Evolutionary conservation across 2,329 filamentous ascomycete species (phyloP), one percentile per base, ranked within the genome.

Genomic region (Ophiostoma piceae): DNA sequence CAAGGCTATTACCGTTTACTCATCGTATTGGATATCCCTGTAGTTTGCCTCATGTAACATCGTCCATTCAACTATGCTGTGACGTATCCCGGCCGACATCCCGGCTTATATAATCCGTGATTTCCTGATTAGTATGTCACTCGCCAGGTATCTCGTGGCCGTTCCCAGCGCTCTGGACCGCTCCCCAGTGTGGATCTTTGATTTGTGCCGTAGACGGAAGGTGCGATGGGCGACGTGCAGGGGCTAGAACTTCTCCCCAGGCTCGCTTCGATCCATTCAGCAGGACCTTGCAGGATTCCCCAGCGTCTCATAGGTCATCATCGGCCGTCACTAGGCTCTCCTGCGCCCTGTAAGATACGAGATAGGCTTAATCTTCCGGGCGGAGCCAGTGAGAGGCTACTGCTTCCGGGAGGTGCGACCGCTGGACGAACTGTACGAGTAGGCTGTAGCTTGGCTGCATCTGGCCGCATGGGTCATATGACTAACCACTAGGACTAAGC

Each of bases 401-500:
- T 26, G 9, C 8, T 22, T 57, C 51, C 51, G 51, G 51, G 51
- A 57, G 51, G 51, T 57, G 51, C 51, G n/a, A 57, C 51, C 6
- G 51, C 51, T 26, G 9, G n/a, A 26, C 4, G 51, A 26, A 26
- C 51, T 57, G 51, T n/a, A n/a, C n/a, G n/a, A n/a, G n/a, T 26
- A 57, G n/a, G 51, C 51, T 57, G 43, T 47, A 47, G 43, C n/a
- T 26, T 57, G 51, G 51, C 14, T 35, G 60, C 29, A 64, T 32
- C 60, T 35, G 29, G 60, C 32, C 16, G 60, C 60, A 64, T 65
- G 26, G 67, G 67, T 71, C 69, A 68, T 71, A 66, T 71, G 69
- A 71, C 69, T 70, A 68, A 68, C 62, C 57, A 35, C 8, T 8
- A 35, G 8, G 35, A 35, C 35, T 35, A 35, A 35, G 8, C 35